These are phyloP conservation scores for Acanthamoeba culbertsoni DNA, from an alignment of 208 protist genomes.

Conservation along the genomic window DNA sequence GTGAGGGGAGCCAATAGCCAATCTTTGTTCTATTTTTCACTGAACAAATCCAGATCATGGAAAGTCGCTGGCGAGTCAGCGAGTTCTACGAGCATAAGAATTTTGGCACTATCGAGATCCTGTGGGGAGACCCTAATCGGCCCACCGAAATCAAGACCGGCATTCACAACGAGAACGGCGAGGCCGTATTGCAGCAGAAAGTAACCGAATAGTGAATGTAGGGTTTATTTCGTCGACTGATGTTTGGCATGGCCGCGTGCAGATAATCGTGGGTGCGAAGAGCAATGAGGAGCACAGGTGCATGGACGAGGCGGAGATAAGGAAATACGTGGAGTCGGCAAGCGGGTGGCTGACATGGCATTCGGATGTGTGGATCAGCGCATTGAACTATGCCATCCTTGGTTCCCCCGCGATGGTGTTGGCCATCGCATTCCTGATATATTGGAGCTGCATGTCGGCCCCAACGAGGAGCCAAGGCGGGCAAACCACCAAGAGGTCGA, in stretches of 20 bases:
- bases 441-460: neutral
- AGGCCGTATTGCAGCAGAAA: neutral
- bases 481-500: no score
- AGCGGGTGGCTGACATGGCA: neutral
- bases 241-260: neutral
- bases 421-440: neutral
- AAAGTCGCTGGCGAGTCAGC: neutral
- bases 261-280: neutral
- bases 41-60: neutral
- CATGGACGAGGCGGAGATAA: neutral
- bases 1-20: no score
- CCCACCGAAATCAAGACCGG: neutral
- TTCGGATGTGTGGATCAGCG: neutral
- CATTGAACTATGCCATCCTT: neutral
- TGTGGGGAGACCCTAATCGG: neutral
- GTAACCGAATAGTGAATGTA: neutral
- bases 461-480: no score
- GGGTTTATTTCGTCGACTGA: neutral
- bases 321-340: neutral
- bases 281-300: neutral
- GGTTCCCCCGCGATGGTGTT: neutral
- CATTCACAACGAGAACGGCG: neutral
- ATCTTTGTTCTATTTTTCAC: no score
- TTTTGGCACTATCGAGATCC: slow-evolving; percentile 18
- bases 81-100: neutral